Conservation (phyloP, 1,284 basidiomycete genomes). For the Apiotrichum veenhuisii region DNA sequence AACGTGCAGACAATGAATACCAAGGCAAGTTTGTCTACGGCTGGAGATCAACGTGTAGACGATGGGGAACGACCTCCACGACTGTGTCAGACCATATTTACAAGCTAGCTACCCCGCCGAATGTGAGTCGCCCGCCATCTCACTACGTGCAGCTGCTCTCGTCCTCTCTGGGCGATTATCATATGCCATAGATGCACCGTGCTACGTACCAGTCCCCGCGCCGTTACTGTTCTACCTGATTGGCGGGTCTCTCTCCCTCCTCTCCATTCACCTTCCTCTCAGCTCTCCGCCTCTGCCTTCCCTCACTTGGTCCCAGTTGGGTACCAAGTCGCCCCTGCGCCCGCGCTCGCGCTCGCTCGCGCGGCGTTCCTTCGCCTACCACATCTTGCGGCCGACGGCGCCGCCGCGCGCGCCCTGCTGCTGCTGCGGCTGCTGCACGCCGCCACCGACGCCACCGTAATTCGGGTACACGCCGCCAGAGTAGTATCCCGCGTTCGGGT, state of each 20-base stretch:
- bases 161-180: neutral
- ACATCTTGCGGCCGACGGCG: conserved; percentile 6
- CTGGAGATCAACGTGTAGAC: too few relatives aligned
- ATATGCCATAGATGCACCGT: conserved; percentile 1
- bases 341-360: too few relatives aligned
- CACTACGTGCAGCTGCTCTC: too few relatives aligned
- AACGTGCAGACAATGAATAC: too few relatives aligned
- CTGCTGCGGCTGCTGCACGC: conserved; percentile 12
- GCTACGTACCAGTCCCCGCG: neutral
- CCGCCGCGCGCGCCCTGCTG: conserved; percentile 5
- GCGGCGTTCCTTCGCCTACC: too few relatives aligned
- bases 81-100: too few relatives aligned
- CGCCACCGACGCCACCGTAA: conserved; percentile 1
- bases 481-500: conserved; percentile 13
- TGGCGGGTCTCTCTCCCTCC: neutral
- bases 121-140: too few relatives aligned
- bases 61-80: too few relatives aligned
- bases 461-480: neutral
- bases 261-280: neutral
- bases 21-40: too few relatives aligned
- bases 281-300: too few relatives aligned
- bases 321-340: too few relatives aligned
- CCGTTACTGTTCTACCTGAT: neutral
- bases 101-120: too few relatives aligned
- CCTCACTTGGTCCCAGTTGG: neutral